Base-by-base conservation (phyloP, 2,329 filamentous ascomycete species). In the Fusarium mangiferae region DNA sequence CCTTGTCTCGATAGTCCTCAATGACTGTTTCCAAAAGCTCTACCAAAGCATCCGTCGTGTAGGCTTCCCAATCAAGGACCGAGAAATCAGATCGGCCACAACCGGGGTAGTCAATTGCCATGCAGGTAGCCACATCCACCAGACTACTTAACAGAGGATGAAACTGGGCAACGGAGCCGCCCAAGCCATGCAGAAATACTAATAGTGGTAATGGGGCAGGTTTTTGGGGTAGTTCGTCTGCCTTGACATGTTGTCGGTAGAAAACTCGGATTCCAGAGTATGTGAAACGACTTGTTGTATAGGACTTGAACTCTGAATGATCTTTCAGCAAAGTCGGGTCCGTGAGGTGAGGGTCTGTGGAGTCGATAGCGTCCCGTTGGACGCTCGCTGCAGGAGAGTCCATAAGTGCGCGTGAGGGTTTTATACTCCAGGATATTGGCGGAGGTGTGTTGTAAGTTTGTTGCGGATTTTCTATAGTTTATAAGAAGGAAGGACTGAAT, bases 111-210 rank as follows among this genome's bases (percentile, higher is more conserved):
- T 99, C 96, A 72, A 98, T 91, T 8, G 94, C 93, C 73, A 83
- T 87, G 80, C 95, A 97, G 54, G 95, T 92, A 18, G 93, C 94
- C 55, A 95, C 86, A 79, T 97, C 94, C 57, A 93, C 90, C 54
- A 99, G 87, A 81, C 94, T 96, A 26, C 90, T 92, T 22, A 98
- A 84, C 10, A 98, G 84, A 36, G 93, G 90, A 62, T 94, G 89
- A 80, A 98, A 98, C 79, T 98, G 96, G 17, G 94, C 92, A 30
- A 95, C 89, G 2, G 94, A 97, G 55, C 96, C 96, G n/a, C 96
- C 96, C 15, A 98, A 87, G 4, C 96, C 96, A 79, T 98, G 96
- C 65, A 98, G 87, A 80, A 97, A 98, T 48, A 98, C 95, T 7
- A 98, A 85, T 15, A 99, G 84, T 3, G 96, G 96, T 17, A 98